Percentiles rank a stretch among this genome's conserved stretches.
These are phyloP conservation scores for Teratosphaeriaceae sp. DNA, from an alignment of 2,329 filamentous ascomycete genomes.

Conservation along the genomic window DNA sequence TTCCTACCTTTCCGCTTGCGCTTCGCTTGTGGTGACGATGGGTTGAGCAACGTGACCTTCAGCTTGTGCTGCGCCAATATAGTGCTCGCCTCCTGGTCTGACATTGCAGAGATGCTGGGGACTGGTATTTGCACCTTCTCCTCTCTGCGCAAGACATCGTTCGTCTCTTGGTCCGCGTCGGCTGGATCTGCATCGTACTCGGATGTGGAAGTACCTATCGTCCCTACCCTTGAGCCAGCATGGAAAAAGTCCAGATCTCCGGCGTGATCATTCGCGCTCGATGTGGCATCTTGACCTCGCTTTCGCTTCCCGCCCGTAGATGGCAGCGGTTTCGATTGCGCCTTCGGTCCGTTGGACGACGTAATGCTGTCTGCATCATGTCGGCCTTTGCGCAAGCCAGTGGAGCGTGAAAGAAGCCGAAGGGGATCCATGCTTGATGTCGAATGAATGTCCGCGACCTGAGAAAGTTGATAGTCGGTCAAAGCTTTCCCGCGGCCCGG, in stretches of 20 bases:
- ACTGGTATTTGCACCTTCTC: not conserved
- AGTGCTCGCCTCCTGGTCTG: conserved; percentile 19
- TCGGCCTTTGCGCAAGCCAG: conserved; percentile 46
- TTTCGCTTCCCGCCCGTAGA: conserved; percentile 44
- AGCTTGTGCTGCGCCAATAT: conserved; percentile 30
- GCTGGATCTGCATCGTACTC: too few relatives aligned
- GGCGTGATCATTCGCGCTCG: conserved; percentile 13
- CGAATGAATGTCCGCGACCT: too few relatives aligned
- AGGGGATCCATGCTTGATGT: conserved; percentile 78
- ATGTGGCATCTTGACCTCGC: conserved; percentile 23
- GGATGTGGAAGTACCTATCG: too few relatives aligned
- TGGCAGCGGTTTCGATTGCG: conserved; percentile 64
- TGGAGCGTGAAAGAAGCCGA: conserved; percentile 64
- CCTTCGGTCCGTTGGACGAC: conserved; percentile 57
- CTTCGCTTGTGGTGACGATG: conserved; percentile 29
- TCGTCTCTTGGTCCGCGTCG: too few relatives aligned
- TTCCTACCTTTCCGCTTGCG: conserved; percentile 39
- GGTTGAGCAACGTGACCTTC: conserved; percentile 27
- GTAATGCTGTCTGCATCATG: conserved; percentile 39
- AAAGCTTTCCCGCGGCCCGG: too few relatives aligned
- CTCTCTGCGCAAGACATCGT: not conserved
- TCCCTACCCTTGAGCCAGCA: too few relatives aligned
- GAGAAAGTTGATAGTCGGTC: too few relatives aligned
- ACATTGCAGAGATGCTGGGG: not conserved
- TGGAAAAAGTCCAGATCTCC: too few relatives aligned